Evolutionary conservation across 805 yeast species (phyloP), one percentile per base, ranked within the genome.

Genomic region (Barnettozyma pratensis): DNA sequence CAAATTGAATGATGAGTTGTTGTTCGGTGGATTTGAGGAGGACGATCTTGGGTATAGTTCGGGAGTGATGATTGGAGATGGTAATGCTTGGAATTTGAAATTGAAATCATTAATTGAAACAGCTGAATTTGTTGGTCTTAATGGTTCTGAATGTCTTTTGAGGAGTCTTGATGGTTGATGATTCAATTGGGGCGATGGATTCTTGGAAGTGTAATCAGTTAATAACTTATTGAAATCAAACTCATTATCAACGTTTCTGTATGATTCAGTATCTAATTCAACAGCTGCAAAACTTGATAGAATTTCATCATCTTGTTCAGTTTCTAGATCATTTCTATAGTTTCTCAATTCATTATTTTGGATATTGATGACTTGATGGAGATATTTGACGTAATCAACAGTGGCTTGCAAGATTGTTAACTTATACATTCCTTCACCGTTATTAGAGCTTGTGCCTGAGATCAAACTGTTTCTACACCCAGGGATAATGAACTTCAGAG

Each of bases 401-500:
- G 92, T 80, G n/a, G 87, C 82, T 63, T 87, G 90, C 39, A 87
- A 68, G 30, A 87, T 85, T 4, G 90, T 87, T 52, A 87, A 74
- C 66, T 87, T 87, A 67, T 87, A 88, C 81, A 87, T 83, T 19
- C 85, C 85, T 51, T 79, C 83, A 6, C 70, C 70, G 30, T 46
- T 51, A 7, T 57, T 41, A 29, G 42, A 41, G 7, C 9, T 39
- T n/a, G 37, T 28, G 25, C 44, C 47, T 19, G 44, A 32, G 5
- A 49, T 34, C 4, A 54, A 39, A 40, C 55, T 59, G 46, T 74
- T 71, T 44, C 90, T 70, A 62, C 95, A 87, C 10, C 92, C 90
- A 1, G 96, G 96, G 14, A 87, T 81, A 45, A 87, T 65, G 58
- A 75, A 81, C 61, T 87, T 85, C 54, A 87, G 73, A 1, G 91